phyloP scores from a whole-genome alignment of 1,139 yeast species.

The Yamadazyma dendronema region DNA sequence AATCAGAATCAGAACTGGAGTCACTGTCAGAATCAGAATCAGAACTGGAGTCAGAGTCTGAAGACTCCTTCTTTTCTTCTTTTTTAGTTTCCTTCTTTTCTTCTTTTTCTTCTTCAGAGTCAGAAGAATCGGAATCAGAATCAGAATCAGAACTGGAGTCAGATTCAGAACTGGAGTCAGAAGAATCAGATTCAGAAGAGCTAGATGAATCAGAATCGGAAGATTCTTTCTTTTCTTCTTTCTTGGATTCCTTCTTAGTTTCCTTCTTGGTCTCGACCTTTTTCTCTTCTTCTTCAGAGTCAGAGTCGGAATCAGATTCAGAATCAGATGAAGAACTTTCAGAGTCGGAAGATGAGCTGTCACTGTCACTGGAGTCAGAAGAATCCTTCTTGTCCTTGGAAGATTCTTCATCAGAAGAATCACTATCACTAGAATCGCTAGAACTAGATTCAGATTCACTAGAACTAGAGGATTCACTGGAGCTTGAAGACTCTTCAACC shows the following conservation, averaged over 20 bases:
- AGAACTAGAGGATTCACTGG: conserved; percentile 15
- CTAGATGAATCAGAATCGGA: conserved; percentile 13
- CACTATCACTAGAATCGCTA: conserved; percentile 18
- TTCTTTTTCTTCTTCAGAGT: conserved; percentile 13
- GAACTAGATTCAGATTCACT: conserved; percentile 2
- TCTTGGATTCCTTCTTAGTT: conserved; percentile 27
- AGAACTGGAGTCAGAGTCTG: conserved; percentile 10
- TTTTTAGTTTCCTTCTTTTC: conserved; percentile 17
- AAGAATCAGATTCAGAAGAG: conserved; percentile 2
- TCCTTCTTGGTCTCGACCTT: conserved; percentile 20
- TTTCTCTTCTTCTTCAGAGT: conserved; percentile 14
- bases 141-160: conserved; percentile 19
- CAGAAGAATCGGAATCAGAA: conserved; percentile 10
- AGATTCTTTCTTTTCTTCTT: conserved; percentile 9
- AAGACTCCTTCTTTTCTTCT: conserved; percentile 14
- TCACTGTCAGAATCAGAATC: conserved; percentile 12
- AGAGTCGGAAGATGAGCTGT: conserved; percentile 7
- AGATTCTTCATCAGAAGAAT: not conserved
- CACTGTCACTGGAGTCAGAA: conserved; percentile 12
- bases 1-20: conserved; percentile 13
- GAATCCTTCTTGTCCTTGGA: not conserved
- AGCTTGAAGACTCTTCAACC: conserved; percentile 4
- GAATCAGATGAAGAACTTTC: conserved; percentile 15
- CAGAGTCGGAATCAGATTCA: conserved; percentile 12
- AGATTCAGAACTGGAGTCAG: conserved; percentile 19